These are phyloP conservation scores for Oryza meyeriana DNA, from an alignment of 176 grass and related monocot genomes.

Conservation along the genomic window DNA sequence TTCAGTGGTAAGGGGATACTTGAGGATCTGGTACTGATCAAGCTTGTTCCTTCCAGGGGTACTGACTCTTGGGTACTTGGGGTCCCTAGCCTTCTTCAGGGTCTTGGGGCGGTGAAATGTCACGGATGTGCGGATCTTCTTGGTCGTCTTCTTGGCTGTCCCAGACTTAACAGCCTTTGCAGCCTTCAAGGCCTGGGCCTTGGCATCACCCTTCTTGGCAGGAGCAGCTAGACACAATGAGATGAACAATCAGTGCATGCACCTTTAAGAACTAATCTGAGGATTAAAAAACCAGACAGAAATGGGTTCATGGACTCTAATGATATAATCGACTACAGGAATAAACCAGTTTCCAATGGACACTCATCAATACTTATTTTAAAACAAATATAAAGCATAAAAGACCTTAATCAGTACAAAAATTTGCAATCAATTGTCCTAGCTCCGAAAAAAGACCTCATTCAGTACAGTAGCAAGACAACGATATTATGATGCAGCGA, in stretches of 20 bases:
- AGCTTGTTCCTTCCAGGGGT: constrained; percentile 69
- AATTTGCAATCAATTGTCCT: neutral
- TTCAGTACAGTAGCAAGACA: neutral
- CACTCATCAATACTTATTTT: neutral
- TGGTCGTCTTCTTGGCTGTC: constrained; percentile 42
- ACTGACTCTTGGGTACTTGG: constrained; percentile 65
- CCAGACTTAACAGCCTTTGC: constrained; percentile 79
- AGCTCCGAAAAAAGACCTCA: neutral
- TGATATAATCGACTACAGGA: neutral
- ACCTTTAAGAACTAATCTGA: neutral
- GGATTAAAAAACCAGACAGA: neutral
- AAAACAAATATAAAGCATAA: neutral
- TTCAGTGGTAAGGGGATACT: constrained; percentile 74
- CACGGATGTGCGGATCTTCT: constrained; percentile 64
- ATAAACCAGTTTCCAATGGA: neutral
- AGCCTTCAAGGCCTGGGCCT: constrained; percentile 65
- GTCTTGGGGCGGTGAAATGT: constrained; percentile 77
- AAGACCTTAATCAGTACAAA: neutral
- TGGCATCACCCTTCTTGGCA: constrained; percentile 56
- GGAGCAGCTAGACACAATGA: constrained; percentile 17
- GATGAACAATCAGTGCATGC: neutral
- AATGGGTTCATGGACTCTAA: neutral
- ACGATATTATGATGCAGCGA: neutral
- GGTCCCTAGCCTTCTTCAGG: constrained; percentile 52
- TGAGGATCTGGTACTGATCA: constrained; percentile 79